Base-by-base conservation (phyloP, 2,329 filamentous ascomycete genomes). In the Penicillium sp. region DNA sequence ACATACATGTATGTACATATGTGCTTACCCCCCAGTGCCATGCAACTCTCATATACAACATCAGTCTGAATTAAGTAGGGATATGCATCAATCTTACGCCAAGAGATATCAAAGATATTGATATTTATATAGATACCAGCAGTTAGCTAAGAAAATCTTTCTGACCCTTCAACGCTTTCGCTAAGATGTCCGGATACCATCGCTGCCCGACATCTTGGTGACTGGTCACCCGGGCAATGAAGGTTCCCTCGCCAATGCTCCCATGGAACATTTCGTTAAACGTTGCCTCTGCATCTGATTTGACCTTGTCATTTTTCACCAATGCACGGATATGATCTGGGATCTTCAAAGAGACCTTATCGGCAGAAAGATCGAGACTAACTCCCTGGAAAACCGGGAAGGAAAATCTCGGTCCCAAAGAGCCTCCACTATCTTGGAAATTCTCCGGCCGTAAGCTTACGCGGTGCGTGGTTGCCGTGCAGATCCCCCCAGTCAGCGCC, bases 301-400 rank as follows among this genome's bases (percentile, higher is more conserved):
- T 59, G 4, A 64, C 64, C 46, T 64, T 62, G 1, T 61, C 60
- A 39, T 68, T 62, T 21, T 61, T 56, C 4, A 65, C 59, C 15
- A 69, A 26, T 9, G 61, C 57, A 17, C 55, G 56, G 34, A 68
- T 62, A 46, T 67, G 64, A 9, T 48, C 32, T 2, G 66, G 66
- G 6, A 69, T 63, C 1, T 59, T 50, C 19, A 69, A 51, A 10
- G 54, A 48, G 5, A 67, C 61, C 13, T 62, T 57, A 7, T 65
- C 62, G 7, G 57, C 57, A 1, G 58, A 63, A 15, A 69, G 48
- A 46, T 69, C 66, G 6, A 64, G 55, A 28, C 65, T 63, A 35
- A 69, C 64, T 8, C 65, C 65, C 48, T 68, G 64, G 31, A 69
- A 69, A 7, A 69, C 60, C 0, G 67, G 65, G 33, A 69, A 66